phyloP scores from a whole-genome alignment of 345 rosid species.

The Sisymbrium altissimum region DNA sequence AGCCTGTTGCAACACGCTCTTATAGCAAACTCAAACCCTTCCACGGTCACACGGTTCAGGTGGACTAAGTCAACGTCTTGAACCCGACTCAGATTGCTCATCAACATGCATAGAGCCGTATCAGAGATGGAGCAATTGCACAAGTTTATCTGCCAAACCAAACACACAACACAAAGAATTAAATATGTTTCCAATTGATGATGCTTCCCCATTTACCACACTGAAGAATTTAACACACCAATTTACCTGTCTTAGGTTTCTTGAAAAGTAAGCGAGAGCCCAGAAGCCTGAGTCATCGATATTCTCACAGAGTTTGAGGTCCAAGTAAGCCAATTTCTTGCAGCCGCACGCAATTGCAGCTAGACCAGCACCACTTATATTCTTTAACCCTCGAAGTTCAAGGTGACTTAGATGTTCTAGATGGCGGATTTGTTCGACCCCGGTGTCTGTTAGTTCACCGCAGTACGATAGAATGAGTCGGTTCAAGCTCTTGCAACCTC shows the following conservation, averaged over 20 bases:
- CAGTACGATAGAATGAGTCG: constrained; percentile 83
- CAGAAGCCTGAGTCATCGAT: constrained; percentile 76
- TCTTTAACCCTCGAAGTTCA: constrained; percentile 63
- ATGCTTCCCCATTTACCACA: not conserved
- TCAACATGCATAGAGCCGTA: constrained; percentile 55
- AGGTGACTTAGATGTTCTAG: constrained; percentile 61
- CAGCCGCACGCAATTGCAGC: constrained; percentile 59
- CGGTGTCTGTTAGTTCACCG: constrained; percentile 54
- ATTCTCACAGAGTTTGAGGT: constrained; percentile 67
- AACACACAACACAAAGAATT: not conserved
- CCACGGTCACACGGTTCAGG: constrained; percentile 58
- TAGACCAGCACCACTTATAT: constrained; percentile 62
- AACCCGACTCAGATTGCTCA: constrained; percentile 74
- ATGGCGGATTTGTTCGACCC: constrained; percentile 48
- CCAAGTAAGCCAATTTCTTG: constrained; percentile 60
- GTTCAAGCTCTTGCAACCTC: constrained; percentile 74
- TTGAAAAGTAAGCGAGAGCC: constrained; percentile 62
- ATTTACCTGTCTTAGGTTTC: constrained; percentile 80
- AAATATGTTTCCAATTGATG: not conserved
- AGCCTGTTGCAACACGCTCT: constrained; percentile 61
- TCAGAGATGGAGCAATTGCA: constrained; percentile 53
- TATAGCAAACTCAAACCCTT: constrained; percentile 77
- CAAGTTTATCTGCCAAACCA: constrained; percentile 72
- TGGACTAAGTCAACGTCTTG: constrained; percentile 88
- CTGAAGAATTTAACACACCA: not conserved